These are phyloP conservation scores for Penicillium sp. DNA, from an alignment of 2,329 filamentous ascomycete species.

Conservation along the genomic window DNA sequence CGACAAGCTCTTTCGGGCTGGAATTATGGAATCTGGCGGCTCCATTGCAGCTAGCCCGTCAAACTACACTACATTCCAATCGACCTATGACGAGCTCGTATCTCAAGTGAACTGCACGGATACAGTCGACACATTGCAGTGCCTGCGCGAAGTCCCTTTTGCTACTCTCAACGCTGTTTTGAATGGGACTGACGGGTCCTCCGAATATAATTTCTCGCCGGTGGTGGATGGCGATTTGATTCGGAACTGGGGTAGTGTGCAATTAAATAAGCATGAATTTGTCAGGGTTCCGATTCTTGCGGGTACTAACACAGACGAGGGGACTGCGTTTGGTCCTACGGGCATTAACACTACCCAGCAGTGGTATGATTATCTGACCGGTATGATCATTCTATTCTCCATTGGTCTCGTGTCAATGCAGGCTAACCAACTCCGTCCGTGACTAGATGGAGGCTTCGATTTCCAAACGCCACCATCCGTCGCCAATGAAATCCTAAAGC, in stretches of 20 bases:
- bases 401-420: neutral
- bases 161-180: constrained; percentile 58
- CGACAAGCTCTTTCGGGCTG: constrained; percentile 56
- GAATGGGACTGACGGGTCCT: constrained; percentile 40
- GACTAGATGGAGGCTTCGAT: constrained; percentile 22
- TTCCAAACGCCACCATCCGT: constrained; percentile 24
- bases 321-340: constrained; percentile 55
- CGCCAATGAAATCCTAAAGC: constrained; percentile 45
- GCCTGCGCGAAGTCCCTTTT: constrained; percentile 64
- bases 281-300: constrained; percentile 64
- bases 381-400: constrained; percentile 7
- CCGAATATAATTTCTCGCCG: constrained; percentile 40
- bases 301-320: constrained; percentile 68
- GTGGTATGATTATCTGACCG: constrained; percentile 47
- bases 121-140: constrained; percentile 60
- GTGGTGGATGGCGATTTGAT: constrained; percentile 60
- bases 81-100: constrained; percentile 65
- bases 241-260: constrained; percentile 52
- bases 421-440: neutral
- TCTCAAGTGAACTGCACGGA: constrained; percentile 59
- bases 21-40: constrained; percentile 55
- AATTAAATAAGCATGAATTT: constrained; percentile 60
- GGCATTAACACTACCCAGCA: constrained; percentile 59
- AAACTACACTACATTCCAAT: constrained; percentile 39
- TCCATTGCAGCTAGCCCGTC: constrained; percentile 48